These are phyloP conservation scores for Sporothrix sp. DNA, from an alignment of 2,329 filamentous ascomycete genomes.

Conservation along the genomic window DNA sequence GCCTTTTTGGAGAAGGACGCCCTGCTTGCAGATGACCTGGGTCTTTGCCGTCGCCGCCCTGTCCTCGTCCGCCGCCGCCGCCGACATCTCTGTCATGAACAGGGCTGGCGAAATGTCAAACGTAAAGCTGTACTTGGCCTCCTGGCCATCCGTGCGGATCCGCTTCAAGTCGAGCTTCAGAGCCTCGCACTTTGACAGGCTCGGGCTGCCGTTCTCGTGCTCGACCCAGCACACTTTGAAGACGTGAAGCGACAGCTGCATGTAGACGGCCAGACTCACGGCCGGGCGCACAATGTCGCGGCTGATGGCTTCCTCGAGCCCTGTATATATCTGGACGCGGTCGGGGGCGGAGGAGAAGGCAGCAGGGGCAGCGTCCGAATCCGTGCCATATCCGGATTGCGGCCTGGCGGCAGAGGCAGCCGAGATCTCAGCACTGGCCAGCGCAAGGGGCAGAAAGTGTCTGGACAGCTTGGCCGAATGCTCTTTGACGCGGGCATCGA, in stretches of 20 bases:
- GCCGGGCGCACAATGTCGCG: not conserved
- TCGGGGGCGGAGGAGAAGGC: not conserved
- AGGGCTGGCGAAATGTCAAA: slow-evolving; percentile 4
- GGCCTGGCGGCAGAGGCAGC: not conserved
- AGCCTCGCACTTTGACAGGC: not conserved
- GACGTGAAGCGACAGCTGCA: not conserved
- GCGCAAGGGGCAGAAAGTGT: not conserved
- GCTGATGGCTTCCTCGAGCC: not conserved
- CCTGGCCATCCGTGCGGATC: not conserved
- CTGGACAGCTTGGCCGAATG: not conserved
- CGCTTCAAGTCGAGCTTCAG: not conserved
- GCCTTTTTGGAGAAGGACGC: not conserved
- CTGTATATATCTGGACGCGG: not conserved
- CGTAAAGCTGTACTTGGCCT: not conserved
- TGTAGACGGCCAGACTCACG: not conserved
- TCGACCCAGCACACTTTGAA: not conserved
- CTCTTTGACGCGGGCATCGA: not conserved
- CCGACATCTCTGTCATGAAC: not conserved
- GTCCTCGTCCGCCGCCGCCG: not conserved
- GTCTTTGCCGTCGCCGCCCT: not conserved
- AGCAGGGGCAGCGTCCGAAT: too few species aligned
- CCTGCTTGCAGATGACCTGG: not conserved
- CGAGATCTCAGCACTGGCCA: not conserved
- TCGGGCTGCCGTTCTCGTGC: not conserved
- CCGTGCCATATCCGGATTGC: too few species aligned